Base-by-base conservation (phyloP, 2,329 filamentous ascomycete species). In the Lasiodiplodia gonubiensis region DNA sequence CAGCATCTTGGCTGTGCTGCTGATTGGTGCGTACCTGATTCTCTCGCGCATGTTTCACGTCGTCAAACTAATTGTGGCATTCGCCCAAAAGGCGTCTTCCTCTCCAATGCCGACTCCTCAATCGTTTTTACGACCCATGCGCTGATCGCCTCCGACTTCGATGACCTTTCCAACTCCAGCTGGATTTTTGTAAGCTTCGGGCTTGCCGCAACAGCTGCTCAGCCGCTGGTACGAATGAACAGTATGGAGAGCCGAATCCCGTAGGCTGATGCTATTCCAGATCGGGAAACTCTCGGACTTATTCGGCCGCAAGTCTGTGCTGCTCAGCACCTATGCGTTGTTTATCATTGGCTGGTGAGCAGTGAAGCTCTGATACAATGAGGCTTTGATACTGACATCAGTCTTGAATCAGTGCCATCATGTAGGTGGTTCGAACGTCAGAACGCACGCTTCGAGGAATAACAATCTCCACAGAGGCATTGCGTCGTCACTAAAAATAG, bases 41-140 rank as follows among this genome's bases (percentile, higher is more conserved):
- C 39, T 1, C 30, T 33, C 10, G 30, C 30, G 30, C 30, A 33
- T 33, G 30, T 33, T 33, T 33, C 30, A 33, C 7, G 8, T 33
- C 8, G 30, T 33, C 10, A 33, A 33, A 10, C 30, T 33, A 33
- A 33, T 33, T 10, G 5, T 10, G 30, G 30, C 30, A 33, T 33
- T 8, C 30, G 7, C 7, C 10, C 30, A 6, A 33, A 1, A 82
- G 87, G 86, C 12, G 86, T 90, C 16, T 91, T 92, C 70, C 85
- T 91, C 14, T 85, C 86, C 7, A 88, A 89, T 66, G 85, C 86
- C 18, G 90, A 93, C 72, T 78, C 80, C 0, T 89, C 88, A 1
- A 79, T 92, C 0, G 84, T 92, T 0, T 79, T 92, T 37, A 89
- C 90, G 0, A 90, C 89, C 0, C 87, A 90, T 68, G 85, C 86